These are phyloP conservation scores for Cryptosporidium xiaoi DNA, from an alignment of 169 alveolate species.

Conservation along the genomic window DNA sequence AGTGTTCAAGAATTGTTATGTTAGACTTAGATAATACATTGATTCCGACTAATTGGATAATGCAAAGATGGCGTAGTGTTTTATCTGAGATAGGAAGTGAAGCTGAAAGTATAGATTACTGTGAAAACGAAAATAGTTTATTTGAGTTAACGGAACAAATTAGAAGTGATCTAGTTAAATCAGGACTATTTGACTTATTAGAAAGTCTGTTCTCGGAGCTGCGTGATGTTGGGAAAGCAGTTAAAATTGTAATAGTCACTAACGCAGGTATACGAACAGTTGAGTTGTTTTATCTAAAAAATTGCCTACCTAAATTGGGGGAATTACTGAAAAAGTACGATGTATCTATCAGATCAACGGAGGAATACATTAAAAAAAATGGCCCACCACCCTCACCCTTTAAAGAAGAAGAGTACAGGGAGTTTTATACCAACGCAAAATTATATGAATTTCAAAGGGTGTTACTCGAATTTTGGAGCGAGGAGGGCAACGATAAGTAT, in stretches of 20 bases:
- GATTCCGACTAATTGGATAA: conserved; percentile 79
- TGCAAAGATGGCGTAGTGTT: conserved; percentile 77
- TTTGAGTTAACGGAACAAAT: conserved; percentile 68
- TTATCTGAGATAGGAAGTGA: conserved; percentile 67
- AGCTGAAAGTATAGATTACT: conserved; percentile 40
- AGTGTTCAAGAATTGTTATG: conserved; percentile 69
- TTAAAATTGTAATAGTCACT: conserved; percentile 75
- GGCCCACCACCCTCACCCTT: conserved; percentile 78
- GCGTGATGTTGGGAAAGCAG: conserved; percentile 44
- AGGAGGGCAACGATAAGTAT: not conserved
- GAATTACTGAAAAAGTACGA: conserved; percentile 72
- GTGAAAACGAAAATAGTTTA: conserved; percentile 28
- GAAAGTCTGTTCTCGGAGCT: conserved; percentile 69
- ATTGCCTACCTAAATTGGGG: conserved; percentile 76
- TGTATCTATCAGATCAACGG: conserved; percentile 75
- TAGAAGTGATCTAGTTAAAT: conserved; percentile 66
- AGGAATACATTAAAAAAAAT: conserved; percentile 70
- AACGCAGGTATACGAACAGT: conserved; percentile 79
- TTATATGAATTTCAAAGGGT: conserved; percentile 74
- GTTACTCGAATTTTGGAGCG: conserved; percentile 61
- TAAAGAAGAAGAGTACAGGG: conserved; percentile 77
- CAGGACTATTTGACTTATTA: conserved; percentile 70
- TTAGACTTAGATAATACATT: conserved; percentile 78
- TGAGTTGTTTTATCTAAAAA: conserved; percentile 74
- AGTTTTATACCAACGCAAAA: conserved; percentile 77